Conservation (phyloP, 169 alveolate genomes). For the Pseudocohnilembus persalinus region DNA sequence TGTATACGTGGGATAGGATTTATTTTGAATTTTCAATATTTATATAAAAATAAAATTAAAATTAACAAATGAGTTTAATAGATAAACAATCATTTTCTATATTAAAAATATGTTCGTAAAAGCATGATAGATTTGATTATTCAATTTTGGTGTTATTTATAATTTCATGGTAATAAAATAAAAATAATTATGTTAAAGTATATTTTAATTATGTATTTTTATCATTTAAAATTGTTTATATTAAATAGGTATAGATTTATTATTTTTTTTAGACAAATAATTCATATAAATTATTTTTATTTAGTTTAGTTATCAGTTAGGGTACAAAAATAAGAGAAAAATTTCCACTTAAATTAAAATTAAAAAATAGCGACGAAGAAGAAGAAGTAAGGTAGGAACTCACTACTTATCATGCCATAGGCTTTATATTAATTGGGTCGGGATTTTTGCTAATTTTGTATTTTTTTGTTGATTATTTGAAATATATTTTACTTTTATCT, state of each 20-base stretch:
- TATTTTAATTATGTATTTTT: not conserved
- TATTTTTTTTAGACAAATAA: not conserved
- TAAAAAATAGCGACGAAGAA: no score
- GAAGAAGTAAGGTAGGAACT: constrained; percentile 19
- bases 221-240: not conserved
- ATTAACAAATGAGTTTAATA: no score
- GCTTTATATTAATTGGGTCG: constrained; percentile 9
- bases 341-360: not conserved
- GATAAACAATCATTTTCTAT: no score
- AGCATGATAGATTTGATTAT: no score
- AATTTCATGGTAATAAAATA: not conserved
- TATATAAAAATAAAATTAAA: no score
- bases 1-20: no score
- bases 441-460: not conserved
- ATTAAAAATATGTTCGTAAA: no score
- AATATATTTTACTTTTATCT: not conserved
- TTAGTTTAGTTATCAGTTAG: not conserved
- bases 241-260: not conserved
- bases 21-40: no score
- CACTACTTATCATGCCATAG: constrained; percentile 10
- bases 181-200: no score
- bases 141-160: no score
- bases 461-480: not conserved
- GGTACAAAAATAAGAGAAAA: not conserved
- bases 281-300: no score